Conservation (phyloP, 495 filamentous ascomycete species). For the Neurospora cerealis region DNA sequence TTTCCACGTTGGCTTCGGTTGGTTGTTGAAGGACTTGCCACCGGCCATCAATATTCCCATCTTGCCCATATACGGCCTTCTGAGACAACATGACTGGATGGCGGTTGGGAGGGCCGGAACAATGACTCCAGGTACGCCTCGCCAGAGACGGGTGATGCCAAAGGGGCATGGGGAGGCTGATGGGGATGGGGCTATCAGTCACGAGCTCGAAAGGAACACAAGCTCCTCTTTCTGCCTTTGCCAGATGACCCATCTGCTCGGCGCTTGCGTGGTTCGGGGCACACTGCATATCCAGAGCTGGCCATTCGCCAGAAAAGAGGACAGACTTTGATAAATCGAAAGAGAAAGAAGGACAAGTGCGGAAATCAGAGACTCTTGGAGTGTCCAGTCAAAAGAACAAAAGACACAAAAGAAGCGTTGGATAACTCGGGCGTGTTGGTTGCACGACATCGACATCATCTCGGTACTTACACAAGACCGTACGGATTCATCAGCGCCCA, state of each 20-base stretch:
- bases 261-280: not conserved
- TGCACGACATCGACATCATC: not conserved
- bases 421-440: not conserved
- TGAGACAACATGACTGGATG: not conserved
- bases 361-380: not conserved
- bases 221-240: not conserved
- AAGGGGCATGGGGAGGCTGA: not conserved
- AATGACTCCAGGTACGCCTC: not conserved
- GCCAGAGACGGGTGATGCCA: not conserved
- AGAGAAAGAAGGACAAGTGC: not conserved
- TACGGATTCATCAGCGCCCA: not conserved
- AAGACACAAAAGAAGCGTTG: not conserved
- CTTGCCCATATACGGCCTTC: not conserved
- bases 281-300: not conserved
- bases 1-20: not conserved
- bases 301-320: not conserved
- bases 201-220: not conserved
- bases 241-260: not conserved
- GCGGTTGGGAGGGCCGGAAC: not conserved
- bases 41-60: not conserved
- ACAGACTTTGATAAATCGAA: not conserved
- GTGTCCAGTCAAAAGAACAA: not conserved
- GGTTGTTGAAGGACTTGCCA: not conserved
- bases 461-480: not conserved
- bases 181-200: not conserved